Percentiles rank a stretch among this genome's conserved stretches.
Evolutionary conservation across 169 alveolate genomes (phyloP).

Genomic region (Toxoplasma gondii): DNA sequence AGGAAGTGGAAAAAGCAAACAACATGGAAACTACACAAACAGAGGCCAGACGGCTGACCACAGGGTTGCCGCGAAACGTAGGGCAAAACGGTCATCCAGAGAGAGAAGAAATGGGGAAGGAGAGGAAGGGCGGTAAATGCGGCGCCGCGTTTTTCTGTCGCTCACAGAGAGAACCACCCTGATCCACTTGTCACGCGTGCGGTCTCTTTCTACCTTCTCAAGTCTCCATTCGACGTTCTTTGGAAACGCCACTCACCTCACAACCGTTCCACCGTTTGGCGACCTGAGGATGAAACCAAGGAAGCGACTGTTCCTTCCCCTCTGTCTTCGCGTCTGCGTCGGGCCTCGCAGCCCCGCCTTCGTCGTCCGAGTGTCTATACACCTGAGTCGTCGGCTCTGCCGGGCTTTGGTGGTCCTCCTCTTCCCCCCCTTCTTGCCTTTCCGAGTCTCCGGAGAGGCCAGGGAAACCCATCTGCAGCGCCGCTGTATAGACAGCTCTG

Average conservation of each 20-base stretch:
- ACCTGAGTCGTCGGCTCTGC: background rate
- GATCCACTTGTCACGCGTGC: too few relatives aligned
- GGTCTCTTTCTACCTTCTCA: too few relatives aligned
- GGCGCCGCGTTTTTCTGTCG: background rate
- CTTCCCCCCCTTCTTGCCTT: background rate
- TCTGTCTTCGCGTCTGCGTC: background rate
- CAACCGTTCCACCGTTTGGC: constrained; percentile 3
- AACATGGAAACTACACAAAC: too few relatives aligned
- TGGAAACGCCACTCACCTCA: background rate
- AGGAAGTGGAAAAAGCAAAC: too few relatives aligned
- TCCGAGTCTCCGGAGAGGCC: background rate
- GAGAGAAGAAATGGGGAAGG: background rate
- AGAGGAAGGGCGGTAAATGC: background rate
- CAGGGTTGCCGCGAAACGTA: too few relatives aligned
- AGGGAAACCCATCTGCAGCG: background rate
- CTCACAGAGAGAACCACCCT: background rate
- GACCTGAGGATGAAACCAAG: constrained; percentile 13
- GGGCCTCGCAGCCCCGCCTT: background rate
- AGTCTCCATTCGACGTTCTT: too few relatives aligned
- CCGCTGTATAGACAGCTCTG: background rate
- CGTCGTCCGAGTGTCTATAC: background rate
- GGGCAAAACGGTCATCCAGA: too few relatives aligned
- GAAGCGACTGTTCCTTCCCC: background rate
- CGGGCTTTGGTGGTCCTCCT: background rate
- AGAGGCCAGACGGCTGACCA: too few relatives aligned